Conservation (phyloP, 2,329 filamentous ascomycete species). For the Chrysosporium keratinophilum region DNA sequence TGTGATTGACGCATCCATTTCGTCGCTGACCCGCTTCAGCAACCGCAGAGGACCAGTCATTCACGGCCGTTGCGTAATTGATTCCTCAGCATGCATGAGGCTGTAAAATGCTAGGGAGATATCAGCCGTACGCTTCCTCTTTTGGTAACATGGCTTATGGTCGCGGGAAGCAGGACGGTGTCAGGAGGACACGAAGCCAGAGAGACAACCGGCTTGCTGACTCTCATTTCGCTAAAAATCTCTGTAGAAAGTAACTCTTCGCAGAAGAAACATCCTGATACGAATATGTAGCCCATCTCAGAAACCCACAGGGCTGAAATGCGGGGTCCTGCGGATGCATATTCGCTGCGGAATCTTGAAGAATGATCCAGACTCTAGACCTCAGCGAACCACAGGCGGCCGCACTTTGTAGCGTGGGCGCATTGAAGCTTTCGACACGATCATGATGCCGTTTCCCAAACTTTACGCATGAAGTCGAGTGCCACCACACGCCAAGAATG, state of each 20-base stretch:
- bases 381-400: background rate
- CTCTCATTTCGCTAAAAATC: conserved; percentile 4
- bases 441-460: background rate
- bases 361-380: background rate
- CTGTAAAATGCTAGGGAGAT: background rate
- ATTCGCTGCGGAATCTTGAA: background rate
- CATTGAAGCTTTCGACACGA: background rate
- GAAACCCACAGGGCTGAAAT: conserved; percentile 3
- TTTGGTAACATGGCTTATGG: background rate
- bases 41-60: background rate
- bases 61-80: background rate
- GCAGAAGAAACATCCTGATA: background rate
- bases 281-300: background rate
- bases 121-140: background rate
- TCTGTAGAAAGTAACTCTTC: background rate
- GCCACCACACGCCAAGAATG: background rate
- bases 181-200: background rate
- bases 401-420: background rate
- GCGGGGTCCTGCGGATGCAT: background rate
- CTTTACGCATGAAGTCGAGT: background rate
- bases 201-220: background rate
- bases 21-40: background rate
- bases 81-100: background rate
- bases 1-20: background rate
- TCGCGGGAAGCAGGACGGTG: background rate